Conservation (phyloP, 306 rosid species). For the Calophaca sinica region DNA sequence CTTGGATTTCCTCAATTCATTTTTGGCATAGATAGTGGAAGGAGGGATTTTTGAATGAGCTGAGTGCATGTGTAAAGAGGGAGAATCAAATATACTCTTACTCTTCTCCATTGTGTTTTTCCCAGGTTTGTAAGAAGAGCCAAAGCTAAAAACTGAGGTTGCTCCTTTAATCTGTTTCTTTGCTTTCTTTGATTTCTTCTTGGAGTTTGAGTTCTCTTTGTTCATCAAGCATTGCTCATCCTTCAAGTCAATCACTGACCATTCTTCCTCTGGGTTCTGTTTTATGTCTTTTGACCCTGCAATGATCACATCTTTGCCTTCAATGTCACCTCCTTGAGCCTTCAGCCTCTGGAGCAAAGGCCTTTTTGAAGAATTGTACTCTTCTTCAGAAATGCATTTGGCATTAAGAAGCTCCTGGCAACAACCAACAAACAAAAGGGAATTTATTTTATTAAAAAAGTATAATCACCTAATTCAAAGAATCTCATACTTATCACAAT, state of each 20-base stretch:
- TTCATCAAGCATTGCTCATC: constrained; percentile 60
- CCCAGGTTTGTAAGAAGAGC: constrained; percentile 57
- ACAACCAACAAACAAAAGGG: neutral
- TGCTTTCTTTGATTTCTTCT: constrained; percentile 56
- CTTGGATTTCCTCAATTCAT: constrained; percentile 42
- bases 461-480: no score
- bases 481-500: no score
- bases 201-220: constrained; percentile 66
- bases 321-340: constrained; percentile 75
- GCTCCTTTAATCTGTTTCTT: constrained; percentile 73
- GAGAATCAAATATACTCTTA: constrained; percentile 70
- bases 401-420: constrained; percentile 78
- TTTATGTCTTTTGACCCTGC: constrained; percentile 47
- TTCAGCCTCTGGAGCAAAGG: constrained; percentile 77
- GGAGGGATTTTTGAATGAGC: constrained; percentile 27
- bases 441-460: neutral
- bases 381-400: constrained; percentile 78
- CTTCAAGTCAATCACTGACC: constrained; percentile 87
- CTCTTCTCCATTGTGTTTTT: constrained; percentile 68
- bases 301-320: constrained; percentile 61
- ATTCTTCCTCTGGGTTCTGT: constrained; percentile 68
- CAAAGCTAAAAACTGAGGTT: constrained; percentile 66
- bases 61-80: constrained; percentile 37
- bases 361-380: constrained; percentile 79
- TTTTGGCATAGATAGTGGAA: neutral